Evolutionary conservation across 2,329 filamentous ascomycete species (phyloP), one percentile per base, ranked within the genome.

Genomic region (Aureobasidium leucospermi): DNA sequence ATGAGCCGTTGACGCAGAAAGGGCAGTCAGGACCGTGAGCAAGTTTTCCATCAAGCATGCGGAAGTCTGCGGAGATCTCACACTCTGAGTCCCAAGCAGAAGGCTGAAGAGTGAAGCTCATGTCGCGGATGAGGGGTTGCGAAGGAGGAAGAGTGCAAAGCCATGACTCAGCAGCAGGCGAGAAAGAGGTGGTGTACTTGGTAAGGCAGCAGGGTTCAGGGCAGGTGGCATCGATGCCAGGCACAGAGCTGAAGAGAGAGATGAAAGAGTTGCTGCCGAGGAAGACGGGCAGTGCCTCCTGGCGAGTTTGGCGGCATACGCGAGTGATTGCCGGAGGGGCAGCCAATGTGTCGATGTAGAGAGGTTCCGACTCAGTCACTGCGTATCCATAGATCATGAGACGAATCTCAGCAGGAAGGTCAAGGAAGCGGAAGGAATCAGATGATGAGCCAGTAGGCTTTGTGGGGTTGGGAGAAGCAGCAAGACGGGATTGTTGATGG

Each of bases 391-490:
- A 62, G 49, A 64, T 61, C 43, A 48, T 57, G 53, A 58, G 57
- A 38, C 61, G 61, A 34, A 64, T 49, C 49, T 63, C 63, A n/a
- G 58, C 46, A 23, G 61, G 59, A 38, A 64, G 59, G 10, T 62
- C 56, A 32, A 59, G 47, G 58, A 59, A 59, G 41, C 39, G 58
- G 42, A 58, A 48, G 13, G 32, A 39, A 19, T 41, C 38, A 19
- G 55, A 48, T 7, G 43, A 47, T 31, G 55, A 41, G 11, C 43
- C 43, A 41, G 32, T 19, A 2, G 31, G 55, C 32, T 23, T 58
- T 39, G 55, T 39, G 31, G 55, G 42, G 32, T n/a, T n/a, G 11
- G 31, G 31, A 38, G 52, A 19, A 10, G 19, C 41, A 56, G 43
- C 19, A 39, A 48, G 43, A 13, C 42, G 55, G 8, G 55, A 36